phyloP scores from a whole-genome alignment of 176 grass and related monocot species.

The Phragmites australis region DNA sequence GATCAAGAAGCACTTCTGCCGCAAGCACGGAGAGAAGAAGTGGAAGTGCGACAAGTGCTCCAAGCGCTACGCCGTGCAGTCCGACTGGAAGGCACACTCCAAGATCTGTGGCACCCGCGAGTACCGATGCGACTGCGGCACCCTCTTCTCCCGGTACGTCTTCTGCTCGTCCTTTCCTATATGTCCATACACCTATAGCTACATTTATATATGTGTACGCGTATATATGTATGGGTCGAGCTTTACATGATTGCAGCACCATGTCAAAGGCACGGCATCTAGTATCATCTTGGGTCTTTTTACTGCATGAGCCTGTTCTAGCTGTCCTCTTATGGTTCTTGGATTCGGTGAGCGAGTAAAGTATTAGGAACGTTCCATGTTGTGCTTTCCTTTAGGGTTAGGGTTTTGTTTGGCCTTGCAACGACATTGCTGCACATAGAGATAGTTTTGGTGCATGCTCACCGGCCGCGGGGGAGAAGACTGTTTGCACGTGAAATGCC shows the following conservation, averaged over 20 bases:
- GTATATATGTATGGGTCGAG: background rate
- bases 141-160: conserved; percentile 88
- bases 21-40: conserved; percentile 99
- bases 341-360: conserved; percentile 38
- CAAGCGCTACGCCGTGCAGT: conserved; percentile 97
- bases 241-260: conserved; percentile 49
- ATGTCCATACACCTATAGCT: background rate
- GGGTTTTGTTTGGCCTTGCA: conserved; percentile 59
- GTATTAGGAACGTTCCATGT: conserved; percentile 28
- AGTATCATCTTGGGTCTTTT: conserved; percentile 60
- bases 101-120: conserved; percentile 99
- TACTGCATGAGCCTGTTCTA: conserved; percentile 42
- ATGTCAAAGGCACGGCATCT: conserved; percentile 40
- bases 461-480: background rate
- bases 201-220: background rate
- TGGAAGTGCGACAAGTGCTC: conserved; percentile 99
- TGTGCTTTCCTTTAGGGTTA: conserved; percentile 55
- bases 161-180: too few relatives aligned
- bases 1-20: conserved; percentile 99
- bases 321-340: conserved; percentile 30
- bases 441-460: conserved; percentile 27
- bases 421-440: conserved; percentile 31
- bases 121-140: conserved; percentile 98
- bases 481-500: conserved; percentile 65
- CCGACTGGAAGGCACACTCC: conserved; percentile 98